A percentile compares a stretch with the other conserved stretches of the same genome.
Conservation (phyloP, 2,329 filamentous ascomycete species). For the Sodiomyces alkalinus region DNA sequence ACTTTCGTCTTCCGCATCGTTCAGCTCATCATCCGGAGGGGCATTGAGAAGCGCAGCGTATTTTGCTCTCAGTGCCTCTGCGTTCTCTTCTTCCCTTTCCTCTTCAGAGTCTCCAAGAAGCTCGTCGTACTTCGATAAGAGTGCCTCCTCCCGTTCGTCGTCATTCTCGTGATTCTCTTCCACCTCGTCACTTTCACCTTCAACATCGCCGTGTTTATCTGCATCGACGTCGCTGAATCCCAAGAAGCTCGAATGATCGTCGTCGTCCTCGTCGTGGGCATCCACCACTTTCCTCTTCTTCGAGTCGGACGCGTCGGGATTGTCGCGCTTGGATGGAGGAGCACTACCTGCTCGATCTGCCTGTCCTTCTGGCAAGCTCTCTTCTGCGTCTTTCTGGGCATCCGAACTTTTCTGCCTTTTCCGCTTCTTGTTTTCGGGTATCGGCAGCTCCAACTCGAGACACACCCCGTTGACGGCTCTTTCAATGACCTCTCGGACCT, state of each 20-base stretch:
- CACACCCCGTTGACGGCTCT: constrained; percentile 34
- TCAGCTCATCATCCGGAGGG: constrained; percentile 24
- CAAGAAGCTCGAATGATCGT: constrained; percentile 4
- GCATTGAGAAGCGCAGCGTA: constrained; percentile 30
- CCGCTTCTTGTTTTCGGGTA: constrained; percentile 26
- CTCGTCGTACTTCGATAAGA: constrained; percentile 27
- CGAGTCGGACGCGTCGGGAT: constrained; percentile 4
- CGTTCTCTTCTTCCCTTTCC: constrained; percentile 19
- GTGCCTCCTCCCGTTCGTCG: constrained; percentile 17
- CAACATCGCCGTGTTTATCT: constrained; percentile 11
- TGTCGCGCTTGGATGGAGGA: too few species aligned
- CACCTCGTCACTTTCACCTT: constrained; percentile 14
- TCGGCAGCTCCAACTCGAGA: constrained; percentile 27
- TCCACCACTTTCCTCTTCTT: constrained; percentile 13
- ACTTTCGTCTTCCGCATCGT: constrained; percentile 17
- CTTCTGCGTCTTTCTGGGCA: constrained; percentile 9
- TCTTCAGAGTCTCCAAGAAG: constrained; percentile 29
- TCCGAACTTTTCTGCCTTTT: constrained; percentile 15
- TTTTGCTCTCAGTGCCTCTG: constrained; percentile 23
- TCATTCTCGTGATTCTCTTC: constrained; percentile 13
- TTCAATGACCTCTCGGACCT: constrained; percentile 32
- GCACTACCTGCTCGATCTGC: too few species aligned
- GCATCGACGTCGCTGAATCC: constrained; percentile 9
- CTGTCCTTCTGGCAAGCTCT: constrained; percentile 11
- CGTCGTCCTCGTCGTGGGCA: constrained; percentile 15